Evolutionary conservation across 495 filamentous ascomycete species (phyloP).

Genomic region (Hamigera avellanea): DNA sequence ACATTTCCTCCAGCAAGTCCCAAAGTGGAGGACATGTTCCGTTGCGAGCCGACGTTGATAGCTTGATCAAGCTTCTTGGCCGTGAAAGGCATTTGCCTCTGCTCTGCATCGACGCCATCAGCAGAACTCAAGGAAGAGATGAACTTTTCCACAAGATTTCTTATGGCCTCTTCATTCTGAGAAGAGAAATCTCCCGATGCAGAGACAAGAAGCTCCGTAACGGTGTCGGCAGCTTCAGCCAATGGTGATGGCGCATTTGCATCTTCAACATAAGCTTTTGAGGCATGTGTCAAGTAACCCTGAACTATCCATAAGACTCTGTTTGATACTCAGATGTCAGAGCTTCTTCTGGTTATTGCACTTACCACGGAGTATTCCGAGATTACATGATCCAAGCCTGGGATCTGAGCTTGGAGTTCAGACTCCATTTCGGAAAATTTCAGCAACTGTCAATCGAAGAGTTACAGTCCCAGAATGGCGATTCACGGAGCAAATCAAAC

Average conservation of each 20-base stretch:
- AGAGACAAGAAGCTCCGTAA: constrained; percentile 78
- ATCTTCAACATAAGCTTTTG: constrained; percentile 69
- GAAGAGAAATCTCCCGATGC: constrained; percentile 70
- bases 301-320: no score
- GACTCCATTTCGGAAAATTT: constrained; percentile 58
- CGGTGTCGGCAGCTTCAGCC: constrained; percentile 69
- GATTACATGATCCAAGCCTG: constrained; percentile 78
- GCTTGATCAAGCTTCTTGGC: constrained; percentile 87
- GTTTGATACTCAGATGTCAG: no score
- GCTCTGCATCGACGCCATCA: constrained; percentile 61
- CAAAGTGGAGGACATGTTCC: constrained; percentile 90
- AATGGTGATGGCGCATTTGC: constrained; percentile 57
- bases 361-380: constrained; percentile 77
- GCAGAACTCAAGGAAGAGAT: constrained; percentile 65
- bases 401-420: constrained; percentile 78
- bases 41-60: constrained; percentile 86
- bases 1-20: constrained; percentile 75
- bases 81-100: constrained; percentile 53
- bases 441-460: not conserved
- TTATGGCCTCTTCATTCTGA: constrained; percentile 64
- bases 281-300: constrained; percentile 90
- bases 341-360: no score
- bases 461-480: no score
- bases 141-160: constrained; percentile 81
- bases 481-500: no score